phyloP scores from a whole-genome alignment of 2,329 filamentous ascomycete genomes.

The Claviceps pazoutovae region DNA sequence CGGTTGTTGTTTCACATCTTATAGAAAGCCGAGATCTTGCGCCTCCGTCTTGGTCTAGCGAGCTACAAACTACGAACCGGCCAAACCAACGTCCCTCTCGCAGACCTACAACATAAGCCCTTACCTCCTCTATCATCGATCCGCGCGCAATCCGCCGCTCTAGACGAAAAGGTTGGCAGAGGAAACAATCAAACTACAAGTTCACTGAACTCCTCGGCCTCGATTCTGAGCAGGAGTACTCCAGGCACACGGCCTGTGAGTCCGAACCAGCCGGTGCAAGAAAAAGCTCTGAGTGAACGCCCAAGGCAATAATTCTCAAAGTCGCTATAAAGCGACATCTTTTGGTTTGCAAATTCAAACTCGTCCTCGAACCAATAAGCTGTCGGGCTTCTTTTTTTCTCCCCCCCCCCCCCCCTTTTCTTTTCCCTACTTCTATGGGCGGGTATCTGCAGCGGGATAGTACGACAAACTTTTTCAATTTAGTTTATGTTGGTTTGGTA shows the following conservation, averaged over 20 bases:
- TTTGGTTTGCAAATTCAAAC: neutral
- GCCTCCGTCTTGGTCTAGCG: conserved; percentile 55
- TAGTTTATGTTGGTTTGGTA: neutral
- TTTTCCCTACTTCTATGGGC: neutral
- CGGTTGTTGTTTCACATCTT: neutral
- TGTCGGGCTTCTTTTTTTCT: neutral
- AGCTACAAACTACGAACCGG: conserved; percentile 64
- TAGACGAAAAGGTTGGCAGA: neutral
- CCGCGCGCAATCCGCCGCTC: conserved; percentile 12
- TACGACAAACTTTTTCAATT: neutral
- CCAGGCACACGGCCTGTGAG: neutral
- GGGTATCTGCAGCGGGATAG: neutral
- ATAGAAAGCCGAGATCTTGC: conserved; percentile 51
- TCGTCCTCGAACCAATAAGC: neutral
- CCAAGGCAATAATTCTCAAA: too few species aligned
- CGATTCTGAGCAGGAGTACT: neutral
- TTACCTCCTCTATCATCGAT: conserved; percentile 13
- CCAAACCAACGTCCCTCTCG: conserved; percentile 52
- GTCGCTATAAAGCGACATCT: neutral
- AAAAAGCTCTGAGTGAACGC: neutral
- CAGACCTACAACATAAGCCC: conserved; percentile 35
- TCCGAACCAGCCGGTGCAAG: neutral
- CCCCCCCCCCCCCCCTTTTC: neutral
- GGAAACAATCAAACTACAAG: neutral
- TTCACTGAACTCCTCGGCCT: neutral